Base-by-base conservation (phyloP, 129 eudicot species). In the Oenanthe sinensis region DNA sequence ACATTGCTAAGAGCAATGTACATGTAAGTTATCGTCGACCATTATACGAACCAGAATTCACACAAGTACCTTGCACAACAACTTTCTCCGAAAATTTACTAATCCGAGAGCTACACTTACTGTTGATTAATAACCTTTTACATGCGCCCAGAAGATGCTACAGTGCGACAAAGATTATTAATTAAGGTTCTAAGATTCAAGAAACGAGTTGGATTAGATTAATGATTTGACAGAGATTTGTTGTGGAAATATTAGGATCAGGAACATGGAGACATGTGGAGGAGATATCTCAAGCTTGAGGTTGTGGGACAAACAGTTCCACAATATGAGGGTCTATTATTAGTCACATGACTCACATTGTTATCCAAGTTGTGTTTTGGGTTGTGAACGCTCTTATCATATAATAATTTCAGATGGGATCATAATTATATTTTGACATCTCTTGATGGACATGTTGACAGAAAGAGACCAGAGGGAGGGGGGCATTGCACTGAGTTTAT, bases 231-330 rank as follows among this genome's bases (percentile, higher is more conserved):
- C 19, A 12, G 6, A 30, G 36, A 4, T 33, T 14, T 24, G 42
- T 65, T 52, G 52, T 36, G 20, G 40, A 78, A 20, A 48, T 19
- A 11, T 44, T 77, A 60, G 71, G 58, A 36, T 63, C 22, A 78
- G 82, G 44, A 78, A 62, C 36, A 46, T 28, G 74, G 79, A 58
- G 50, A 81, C 75, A 73, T 84, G 85, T 40, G 85, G 87, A 81
- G 78, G 73, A 81, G 79, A 71, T 50, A 8, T 72, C 76, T 81
- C 84, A 24, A 30, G 73, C 46, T 73, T 70, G 58, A 81, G 85
- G 85, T n/a, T 80, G 73, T 72, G 71, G 33, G 68, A 5, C 68
- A 60, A 60, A 60, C 24, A 5, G 3, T 60, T 60, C 68, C 85
- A 62, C 58, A 72, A 81, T 84, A 50, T 74, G 78, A 79, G 90